phyloP scores from a whole-genome alignment of 108 stramenopile genomes.

The Pseudonitzschia pungens region DNA sequence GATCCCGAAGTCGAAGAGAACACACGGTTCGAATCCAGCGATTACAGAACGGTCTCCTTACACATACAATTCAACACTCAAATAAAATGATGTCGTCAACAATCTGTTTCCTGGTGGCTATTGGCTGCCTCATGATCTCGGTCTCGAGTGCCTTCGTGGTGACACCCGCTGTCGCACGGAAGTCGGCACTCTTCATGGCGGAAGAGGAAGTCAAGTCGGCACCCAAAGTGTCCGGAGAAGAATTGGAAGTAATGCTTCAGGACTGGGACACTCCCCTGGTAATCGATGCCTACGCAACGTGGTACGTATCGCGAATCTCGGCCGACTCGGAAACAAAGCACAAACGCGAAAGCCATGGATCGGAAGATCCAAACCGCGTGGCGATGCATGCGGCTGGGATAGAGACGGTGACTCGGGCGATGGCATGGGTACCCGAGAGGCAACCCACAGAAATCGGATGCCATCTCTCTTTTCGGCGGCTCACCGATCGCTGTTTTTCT shows the following conservation, averaged over 20 bases:
- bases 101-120: not conserved
- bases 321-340: not conserved
- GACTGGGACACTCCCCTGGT: constrained; percentile 78
- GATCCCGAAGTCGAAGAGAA: too few species aligned
- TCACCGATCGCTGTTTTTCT: too few species aligned
- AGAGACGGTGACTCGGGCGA: too few species aligned
- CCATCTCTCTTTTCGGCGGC: too few species aligned
- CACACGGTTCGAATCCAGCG: too few species aligned
- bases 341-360: too few species aligned
- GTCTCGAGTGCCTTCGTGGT: not conserved
- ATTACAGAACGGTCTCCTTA: too few species aligned
- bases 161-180: not conserved
- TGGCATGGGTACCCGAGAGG: too few species aligned
- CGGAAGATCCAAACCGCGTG: too few species aligned
- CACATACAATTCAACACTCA: not conserved
- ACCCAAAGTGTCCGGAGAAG: constrained; percentile 61
- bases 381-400: too few species aligned
- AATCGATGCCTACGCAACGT: constrained; percentile 85
- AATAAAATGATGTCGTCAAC: not conserved
- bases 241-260: constrained; percentile 73
- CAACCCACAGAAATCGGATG: too few species aligned
- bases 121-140: not conserved
- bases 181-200: not conserved
- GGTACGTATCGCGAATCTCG: constrained; percentile 37
- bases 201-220: constrained; percentile 9